phyloP scores from a whole-genome alignment of 352 stramenopile species.

The Thalassiosira delicatula region DNA sequence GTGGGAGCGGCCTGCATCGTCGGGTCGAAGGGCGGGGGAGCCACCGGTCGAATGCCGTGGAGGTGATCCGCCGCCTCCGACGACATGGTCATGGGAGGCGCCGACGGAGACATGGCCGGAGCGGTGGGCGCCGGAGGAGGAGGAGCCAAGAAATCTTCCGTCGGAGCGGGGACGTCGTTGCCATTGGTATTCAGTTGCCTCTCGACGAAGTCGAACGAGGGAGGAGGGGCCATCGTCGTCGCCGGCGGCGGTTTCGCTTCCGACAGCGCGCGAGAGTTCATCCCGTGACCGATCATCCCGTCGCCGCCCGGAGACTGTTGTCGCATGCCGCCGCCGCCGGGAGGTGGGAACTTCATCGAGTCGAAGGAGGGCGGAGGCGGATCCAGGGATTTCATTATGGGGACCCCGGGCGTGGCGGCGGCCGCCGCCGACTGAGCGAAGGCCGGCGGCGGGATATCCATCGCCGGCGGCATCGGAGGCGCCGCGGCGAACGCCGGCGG shows the following conservation, averaged over 20 bases:
- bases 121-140: constrained; percentile 37
- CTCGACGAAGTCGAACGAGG: constrained; percentile 48
- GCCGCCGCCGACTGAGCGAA: too few species aligned
- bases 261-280: too few species aligned
- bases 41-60: constrained; percentile 25
- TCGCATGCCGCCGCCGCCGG: too few species aligned
- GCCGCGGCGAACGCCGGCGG: too few species aligned
- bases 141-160: too few species aligned
- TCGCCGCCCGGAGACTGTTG: neutral
- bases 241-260: too few species aligned
- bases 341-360: constrained; percentile 30
- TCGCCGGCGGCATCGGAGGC: too few species aligned
- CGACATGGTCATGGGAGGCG: constrained; percentile 21
- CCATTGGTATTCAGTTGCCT: too few species aligned
- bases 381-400: constrained; percentile 47
- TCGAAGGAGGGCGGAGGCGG: constrained; percentile 49
- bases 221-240: constrained; percentile 24
- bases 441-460: too few species aligned
- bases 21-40: neutral
- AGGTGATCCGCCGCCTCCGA: constrained; percentile 16
- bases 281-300: constrained; percentile 34
- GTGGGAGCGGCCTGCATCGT: too few species aligned
- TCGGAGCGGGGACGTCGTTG: too few species aligned
- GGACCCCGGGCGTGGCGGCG: constrained; percentile 23
- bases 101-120: constrained; percentile 16